A percentile compares a stretch with the other conserved stretches of the same genome.
Evolutionary conservation across 176 grass and related monocot genomes (phyloP).

Genomic region (Lolium multiflorum): DNA sequence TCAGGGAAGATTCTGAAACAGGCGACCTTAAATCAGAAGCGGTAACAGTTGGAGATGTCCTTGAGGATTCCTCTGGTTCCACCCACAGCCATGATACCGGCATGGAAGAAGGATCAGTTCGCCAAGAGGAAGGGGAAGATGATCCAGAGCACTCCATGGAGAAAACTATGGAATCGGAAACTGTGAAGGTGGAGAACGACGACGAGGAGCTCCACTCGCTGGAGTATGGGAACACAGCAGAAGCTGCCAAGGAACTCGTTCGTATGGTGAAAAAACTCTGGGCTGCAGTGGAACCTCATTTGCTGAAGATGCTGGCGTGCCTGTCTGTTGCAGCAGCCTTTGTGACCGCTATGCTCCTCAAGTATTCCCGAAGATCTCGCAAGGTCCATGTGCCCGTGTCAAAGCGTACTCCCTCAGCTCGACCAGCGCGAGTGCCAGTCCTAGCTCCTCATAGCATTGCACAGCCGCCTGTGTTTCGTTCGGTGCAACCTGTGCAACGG

Average conservation of each 20-base stretch:
- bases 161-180: slow-evolving; percentile 1
- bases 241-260: slow-evolving; percentile 32
- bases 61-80: background rate
- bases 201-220: background rate
- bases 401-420: background rate
- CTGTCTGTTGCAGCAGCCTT: slow-evolving; percentile 37
- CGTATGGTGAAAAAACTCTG: slow-evolving; percentile 11
- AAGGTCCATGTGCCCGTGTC: background rate
- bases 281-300: slow-evolving; percentile 35
- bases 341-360: slow-evolving; percentile 40
- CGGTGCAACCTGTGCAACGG: background rate
- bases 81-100: background rate
- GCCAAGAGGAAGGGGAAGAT: slow-evolving; percentile 28
- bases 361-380: slow-evolving; percentile 33
- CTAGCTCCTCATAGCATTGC: slow-evolving; percentile 15
- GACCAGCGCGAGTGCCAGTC: slow-evolving; percentile 7
- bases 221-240: slow-evolving; percentile 42
- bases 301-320: slow-evolving; percentile 35
- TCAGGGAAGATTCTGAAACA: background rate
- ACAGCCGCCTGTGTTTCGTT: background rate
- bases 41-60: background rate
- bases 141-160: background rate
- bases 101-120: background rate
- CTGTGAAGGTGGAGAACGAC: background rate
- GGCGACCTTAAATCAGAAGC: background rate